Evolutionary conservation across 2,329 filamentous ascomycete species (phyloP), one percentile per base, ranked within the genome.

Genomic region (Beauveria sp.): DNA sequence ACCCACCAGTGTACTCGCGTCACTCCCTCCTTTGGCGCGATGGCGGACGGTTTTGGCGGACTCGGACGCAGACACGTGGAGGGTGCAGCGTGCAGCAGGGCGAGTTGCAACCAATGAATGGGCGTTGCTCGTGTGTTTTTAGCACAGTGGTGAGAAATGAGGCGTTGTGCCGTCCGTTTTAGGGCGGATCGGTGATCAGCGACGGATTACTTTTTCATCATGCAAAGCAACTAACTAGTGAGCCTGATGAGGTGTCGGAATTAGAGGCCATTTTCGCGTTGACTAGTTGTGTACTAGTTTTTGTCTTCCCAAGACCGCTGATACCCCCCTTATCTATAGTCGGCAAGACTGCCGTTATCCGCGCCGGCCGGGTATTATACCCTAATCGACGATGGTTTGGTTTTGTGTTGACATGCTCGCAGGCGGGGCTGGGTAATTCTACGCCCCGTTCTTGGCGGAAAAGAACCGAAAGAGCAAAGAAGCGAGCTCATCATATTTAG

Each of bases 131-230:
- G 40, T 40, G 42, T 60, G 50, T 47, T 47, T 26, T 20, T 28
- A 45, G n/a, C 20, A n/a, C 38, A 42, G 20, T 28, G n/a, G 34
- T 22, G 40, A 14, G n/a, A 47, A 34, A 34, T 34, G n/a, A 22
- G 18, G n/a, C 28, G 49, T 28, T 28, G 43, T 40, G 28, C 40
- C 42, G 42, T 42, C 12, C 38, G 7, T 30, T 9, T 54, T 54
- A 55, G 58, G 54, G 58, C 28, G 57, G 20, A 60, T 60, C 50
- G 50, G 30, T 34, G 58, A 60, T 60, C 42, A 60, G 26, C 40
- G n/a, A 34, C 26, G 57, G 49, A 60, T 52, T 43, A 34, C 38
- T 43, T 42, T 52, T 30, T 49, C n/a, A 42, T 8, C 18, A 18
- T 42, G 45, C 20, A 26, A 20, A 38, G 30, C 28, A 16, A 20